A percentile compares a stretch with the other conserved stretches of the same genome.
Evolutionary conservation across 2,329 filamentous ascomycete species (phyloP).

Genomic region (Trematosphaeria pertusa): DNA sequence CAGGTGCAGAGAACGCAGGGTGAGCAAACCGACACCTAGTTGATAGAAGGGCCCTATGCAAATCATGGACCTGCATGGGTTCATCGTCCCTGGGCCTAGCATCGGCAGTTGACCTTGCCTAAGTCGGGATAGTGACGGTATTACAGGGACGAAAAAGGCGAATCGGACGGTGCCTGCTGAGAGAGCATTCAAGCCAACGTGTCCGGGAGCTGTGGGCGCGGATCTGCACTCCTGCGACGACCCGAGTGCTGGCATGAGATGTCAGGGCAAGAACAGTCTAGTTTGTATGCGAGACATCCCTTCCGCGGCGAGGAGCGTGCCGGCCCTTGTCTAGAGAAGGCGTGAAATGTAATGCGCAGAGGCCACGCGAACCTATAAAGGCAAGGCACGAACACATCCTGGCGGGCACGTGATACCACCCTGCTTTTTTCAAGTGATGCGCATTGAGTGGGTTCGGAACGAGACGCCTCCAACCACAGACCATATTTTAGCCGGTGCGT

Average conservation of each 20-base stretch:
- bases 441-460: conserved; percentile 13
- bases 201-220: not conserved
- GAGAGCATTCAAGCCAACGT: not conserved
- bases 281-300: conserved; percentile 9
- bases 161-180: too few species aligned
- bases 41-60: too few species aligned
- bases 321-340: not conserved
- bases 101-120: not conserved
- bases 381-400: too few species aligned
- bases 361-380: too few species aligned
- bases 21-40: conserved; percentile 4
- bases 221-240: conserved; percentile 9
- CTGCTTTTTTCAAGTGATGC: not conserved
- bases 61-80: too few species aligned
- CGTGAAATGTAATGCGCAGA: not conserved
- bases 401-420: conserved; percentile 12
- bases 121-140: not conserved
- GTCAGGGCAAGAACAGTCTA: conserved; percentile 1
- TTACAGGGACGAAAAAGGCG: not conserved
- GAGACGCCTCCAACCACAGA: conserved; percentile 20
- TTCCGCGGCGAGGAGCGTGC: not conserved
- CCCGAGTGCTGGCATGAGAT: conserved; percentile 6
- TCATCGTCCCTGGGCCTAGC: not conserved
- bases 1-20: conserved; percentile 4
- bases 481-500: conserved; percentile 19